These are phyloP conservation scores for Xylaria arbuscula DNA, from an alignment of 2,329 filamentous ascomycete genomes.

Conservation along the genomic window DNA sequence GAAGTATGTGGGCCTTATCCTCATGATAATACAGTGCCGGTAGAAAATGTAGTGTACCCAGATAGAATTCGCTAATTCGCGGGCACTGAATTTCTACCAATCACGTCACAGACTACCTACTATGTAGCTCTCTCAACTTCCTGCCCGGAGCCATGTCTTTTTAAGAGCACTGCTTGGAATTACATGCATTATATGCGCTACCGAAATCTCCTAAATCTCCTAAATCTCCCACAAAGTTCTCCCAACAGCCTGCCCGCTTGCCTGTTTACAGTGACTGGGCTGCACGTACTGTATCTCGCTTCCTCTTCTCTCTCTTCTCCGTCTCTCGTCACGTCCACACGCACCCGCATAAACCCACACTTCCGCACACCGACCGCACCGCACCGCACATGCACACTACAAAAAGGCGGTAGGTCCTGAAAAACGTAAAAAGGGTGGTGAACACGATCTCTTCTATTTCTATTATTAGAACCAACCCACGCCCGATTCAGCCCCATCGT, in stretches of 20 bases:
- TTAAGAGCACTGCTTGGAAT: background rate
- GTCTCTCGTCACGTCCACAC: background rate
- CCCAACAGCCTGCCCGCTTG: background rate
- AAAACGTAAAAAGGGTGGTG: conserved; percentile 42
- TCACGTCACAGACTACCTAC: background rate
- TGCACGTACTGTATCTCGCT: background rate
- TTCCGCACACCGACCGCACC: conserved; percentile 35
- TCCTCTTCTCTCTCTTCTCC: background rate
- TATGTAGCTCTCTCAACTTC: background rate
- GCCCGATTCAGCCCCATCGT: conserved; percentile 63
- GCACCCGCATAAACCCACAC: conserved; percentile 15
- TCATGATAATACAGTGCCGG: conserved; percentile 3
- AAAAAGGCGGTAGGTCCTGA: conserved; percentile 16
- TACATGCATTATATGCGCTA: background rate
- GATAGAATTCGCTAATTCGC: background rate
- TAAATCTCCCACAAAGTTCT: conserved; percentile 2
- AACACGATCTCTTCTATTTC: conserved; percentile 62
- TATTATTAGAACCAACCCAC: conserved; percentile 65
- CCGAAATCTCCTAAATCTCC: no score
- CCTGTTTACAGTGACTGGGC: background rate
- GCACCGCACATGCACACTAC: conserved; percentile 5
- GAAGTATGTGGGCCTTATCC: background rate
- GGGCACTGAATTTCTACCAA: conserved; percentile 1
- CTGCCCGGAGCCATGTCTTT: background rate
- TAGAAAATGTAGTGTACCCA: background rate